Evolutionary conservation across 768 basidiomycete species (phyloP), one percentile per base, ranked within the genome.

Genomic region (Mycena alexandri): DNA sequence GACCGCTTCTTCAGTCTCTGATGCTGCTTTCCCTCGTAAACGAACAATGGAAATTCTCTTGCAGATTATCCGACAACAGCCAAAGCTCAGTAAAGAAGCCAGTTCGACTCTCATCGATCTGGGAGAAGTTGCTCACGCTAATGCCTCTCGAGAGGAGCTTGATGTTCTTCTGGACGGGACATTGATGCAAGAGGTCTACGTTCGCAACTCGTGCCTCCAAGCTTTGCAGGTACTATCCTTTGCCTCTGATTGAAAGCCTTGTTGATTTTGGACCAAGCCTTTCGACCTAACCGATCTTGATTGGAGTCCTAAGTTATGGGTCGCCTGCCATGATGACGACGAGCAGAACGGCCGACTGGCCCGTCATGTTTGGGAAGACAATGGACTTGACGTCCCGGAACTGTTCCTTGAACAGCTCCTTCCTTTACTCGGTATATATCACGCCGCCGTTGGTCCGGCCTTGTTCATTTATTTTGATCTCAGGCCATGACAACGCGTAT

Each of bases 281-380:
- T 92, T 99, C 70, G 98, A 99, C 78, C 78, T 99, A 52, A 98
- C 96, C 0, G 97, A 99, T 53, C 76, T 95, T 42, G 96, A 98
- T 67, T 99, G 96, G 92, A 93, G 92, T 2, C 88, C 93, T 0
- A 90, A 93, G 75, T 78, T 99, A 1, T 94, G 94, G 90, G 85
- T 98, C 43, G 93, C 93, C 5, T 90, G 87, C 59, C 95, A 98
- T 71, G 98, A 99, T 65, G 83, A 85, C 11, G 90, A 89, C 58
- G 94, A 95, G 72, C 94, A 96, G 74, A 98, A 96, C 71, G 89
- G 89, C 0, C 84, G 91, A 55, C 81, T 98, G 44, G 96, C 96
- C 17, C 80, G 81, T 24, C 89, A 90, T 68, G 79, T 94, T 12
- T 99, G 96, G 96, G 97, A 98, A 61, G 98, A 98, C 69, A 99